Evolutionary conservation across 495 filamentous ascomycete genomes (phyloP).

Genomic region (Parmelia sp.): DNA sequence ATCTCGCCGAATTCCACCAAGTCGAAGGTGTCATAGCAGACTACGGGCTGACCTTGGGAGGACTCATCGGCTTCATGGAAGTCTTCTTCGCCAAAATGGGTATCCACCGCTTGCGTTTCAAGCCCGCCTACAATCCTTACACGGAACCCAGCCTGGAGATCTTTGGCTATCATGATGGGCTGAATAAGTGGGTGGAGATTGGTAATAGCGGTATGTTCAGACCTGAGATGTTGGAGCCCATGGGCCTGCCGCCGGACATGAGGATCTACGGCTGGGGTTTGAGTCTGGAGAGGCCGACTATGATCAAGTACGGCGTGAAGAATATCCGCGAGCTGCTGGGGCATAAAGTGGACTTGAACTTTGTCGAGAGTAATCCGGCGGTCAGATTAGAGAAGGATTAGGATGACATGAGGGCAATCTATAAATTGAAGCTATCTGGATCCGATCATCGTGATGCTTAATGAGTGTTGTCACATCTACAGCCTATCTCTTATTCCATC

Average conservation of each 20-base stretch:
- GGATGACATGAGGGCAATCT: not conserved
- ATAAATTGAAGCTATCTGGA: not conserved
- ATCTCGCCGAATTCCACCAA: slow-evolving; percentile 97
- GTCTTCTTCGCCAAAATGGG: slow-evolving; percentile 97
- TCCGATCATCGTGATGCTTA: not conserved
- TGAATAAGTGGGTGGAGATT: slow-evolving; percentile 91
- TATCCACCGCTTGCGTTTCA: slow-evolving; percentile 80
- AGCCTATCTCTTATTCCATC: not conserved
- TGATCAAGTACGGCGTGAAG: slow-evolving; percentile 77
- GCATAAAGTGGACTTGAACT: slow-evolving; percentile 79
- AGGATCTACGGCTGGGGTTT: slow-evolving; percentile 86
- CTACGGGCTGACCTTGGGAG: slow-evolving; percentile 82
- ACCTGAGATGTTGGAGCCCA: slow-evolving; percentile 87
- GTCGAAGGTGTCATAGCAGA: slow-evolving; percentile 98
- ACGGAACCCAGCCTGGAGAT: slow-evolving; percentile 98
- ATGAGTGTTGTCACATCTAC: not conserved
- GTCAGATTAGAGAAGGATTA: slow-evolving; percentile 59
- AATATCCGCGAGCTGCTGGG: slow-evolving; percentile 83
- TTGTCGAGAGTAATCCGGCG: slow-evolving; percentile 76
- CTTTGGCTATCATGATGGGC: slow-evolving; percentile 83
- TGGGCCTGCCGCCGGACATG: slow-evolving; percentile 84
- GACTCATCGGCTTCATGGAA: slow-evolving; percentile 93
- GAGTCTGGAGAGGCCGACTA: slow-evolving; percentile 87
- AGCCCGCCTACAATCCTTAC: slow-evolving; percentile 97
- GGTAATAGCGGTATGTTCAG: slow-evolving; percentile 98